Conservation (phyloP, 495 filamentous ascomycete genomes). For the Aspergillus coremiiformis region DNA sequence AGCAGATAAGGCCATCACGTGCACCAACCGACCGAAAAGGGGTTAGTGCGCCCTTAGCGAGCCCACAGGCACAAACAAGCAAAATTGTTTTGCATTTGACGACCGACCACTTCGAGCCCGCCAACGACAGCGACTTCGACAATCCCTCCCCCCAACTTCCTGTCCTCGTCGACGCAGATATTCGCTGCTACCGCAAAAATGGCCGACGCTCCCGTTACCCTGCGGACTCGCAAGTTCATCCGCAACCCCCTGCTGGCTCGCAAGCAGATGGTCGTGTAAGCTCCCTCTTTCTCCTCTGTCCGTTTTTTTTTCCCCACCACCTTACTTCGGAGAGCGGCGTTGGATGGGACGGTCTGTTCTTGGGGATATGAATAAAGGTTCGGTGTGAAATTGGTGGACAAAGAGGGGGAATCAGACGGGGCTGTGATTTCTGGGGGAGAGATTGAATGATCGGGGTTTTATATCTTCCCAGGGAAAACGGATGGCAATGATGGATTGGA, state of each 20-base stretch:
- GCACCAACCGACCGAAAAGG: constrained; percentile 10
- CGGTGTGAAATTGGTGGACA: not conserved
- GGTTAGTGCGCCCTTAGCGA: constrained; percentile 38
- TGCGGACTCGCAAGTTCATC: constrained; percentile 99
- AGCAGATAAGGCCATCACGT: not conserved
- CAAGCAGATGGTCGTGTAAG: constrained; percentile 99
- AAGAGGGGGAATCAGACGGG: not conserved
- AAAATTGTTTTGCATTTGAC: not conserved
- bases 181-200: constrained; percentile 52
- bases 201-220: constrained; percentile 86
- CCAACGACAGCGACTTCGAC: constrained; percentile 23
- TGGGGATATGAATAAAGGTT: not conserved
- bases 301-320: not conserved
- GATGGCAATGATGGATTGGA: constrained; percentile 3
- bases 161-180: constrained; percentile 27
- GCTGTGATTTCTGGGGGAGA: not conserved
- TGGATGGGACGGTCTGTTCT: not conserved
- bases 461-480: not conserved
- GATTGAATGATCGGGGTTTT: not conserved
- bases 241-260: constrained; percentile 96
- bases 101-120: constrained; percentile 16
- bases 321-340: not conserved
- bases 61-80: constrained; percentile 22
- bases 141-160: constrained; percentile 18
- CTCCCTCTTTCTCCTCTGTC: constrained; percentile 5